Percentiles rank a stretch among this genome's conserved stretches.
These are phyloP conservation scores for Quercus glauca DNA, from an alignment of 306 rosid genomes.

Conservation along the genomic window DNA sequence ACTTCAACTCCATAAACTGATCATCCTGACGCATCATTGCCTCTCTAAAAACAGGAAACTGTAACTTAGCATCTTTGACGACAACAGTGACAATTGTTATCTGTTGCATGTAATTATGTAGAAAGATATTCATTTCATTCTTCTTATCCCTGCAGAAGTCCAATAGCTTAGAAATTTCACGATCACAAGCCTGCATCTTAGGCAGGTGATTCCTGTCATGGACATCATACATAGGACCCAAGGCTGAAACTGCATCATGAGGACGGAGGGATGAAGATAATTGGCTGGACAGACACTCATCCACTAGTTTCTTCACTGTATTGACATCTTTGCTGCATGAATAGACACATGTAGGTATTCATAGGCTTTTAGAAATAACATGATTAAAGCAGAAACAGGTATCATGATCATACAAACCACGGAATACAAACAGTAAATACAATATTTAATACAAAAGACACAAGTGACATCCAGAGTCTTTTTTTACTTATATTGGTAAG, in stretches of 20 bases:
- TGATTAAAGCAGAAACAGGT: slow-evolving; percentile 14
- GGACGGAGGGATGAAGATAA: slow-evolving; percentile 94
- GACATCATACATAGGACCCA: slow-evolving; percentile 98
- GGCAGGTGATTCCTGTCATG: slow-evolving; percentile 88
- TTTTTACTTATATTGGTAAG: too few relatives aligned
- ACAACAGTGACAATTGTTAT: slow-evolving; percentile 66
- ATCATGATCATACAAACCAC: slow-evolving; percentile 2
- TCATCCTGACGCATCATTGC: slow-evolving; percentile 92
- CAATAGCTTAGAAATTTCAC: slow-evolving; percentile 65
- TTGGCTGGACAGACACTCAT: slow-evolving; percentile 81
- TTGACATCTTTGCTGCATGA: slow-evolving; percentile 91
- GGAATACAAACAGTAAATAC: neutral
- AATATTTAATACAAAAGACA: neutral
- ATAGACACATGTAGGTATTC: slow-evolving; percentile 8
- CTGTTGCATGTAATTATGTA: slow-evolving; percentile 80
- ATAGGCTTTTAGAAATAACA: slow-evolving; percentile 2
- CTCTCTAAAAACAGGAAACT: slow-evolving; percentile 95
- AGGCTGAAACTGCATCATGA: slow-evolving; percentile 98
- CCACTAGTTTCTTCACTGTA: slow-evolving; percentile 90
- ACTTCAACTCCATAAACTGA: slow-evolving; percentile 69
- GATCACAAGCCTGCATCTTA: slow-evolving; percentile 82
- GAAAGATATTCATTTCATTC: slow-evolving; percentile 76
- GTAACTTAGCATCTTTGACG: slow-evolving; percentile 89
- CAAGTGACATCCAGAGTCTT: too few relatives aligned
- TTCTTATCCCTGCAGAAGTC: slow-evolving; percentile 74